Evolutionary conservation across 768 basidiomycete species (phyloP).

Genomic region (Collybiopsis luxurians): DNA sequence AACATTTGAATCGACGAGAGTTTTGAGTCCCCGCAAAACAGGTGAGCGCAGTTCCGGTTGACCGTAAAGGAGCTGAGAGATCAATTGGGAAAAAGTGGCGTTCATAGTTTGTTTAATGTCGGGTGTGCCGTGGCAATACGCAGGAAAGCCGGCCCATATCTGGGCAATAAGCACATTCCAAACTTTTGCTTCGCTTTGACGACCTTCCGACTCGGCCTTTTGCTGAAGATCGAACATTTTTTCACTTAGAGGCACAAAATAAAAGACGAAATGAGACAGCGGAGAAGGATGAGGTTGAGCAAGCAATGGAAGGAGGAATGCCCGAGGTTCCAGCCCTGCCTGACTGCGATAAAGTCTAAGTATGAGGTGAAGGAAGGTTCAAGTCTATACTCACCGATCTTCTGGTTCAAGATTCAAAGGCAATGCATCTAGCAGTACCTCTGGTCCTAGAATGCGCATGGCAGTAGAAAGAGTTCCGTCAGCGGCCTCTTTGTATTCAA

Average conservation of each 20-base stretch:
- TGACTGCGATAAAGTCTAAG: conserved; percentile 37
- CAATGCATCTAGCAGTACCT: conserved; percentile 65
- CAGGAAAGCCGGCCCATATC: conserved; percentile 88
- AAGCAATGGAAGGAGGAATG: conserved; percentile 88
- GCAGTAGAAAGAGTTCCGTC: conserved; percentile 78
- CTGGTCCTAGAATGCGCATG: conserved; percentile 84
- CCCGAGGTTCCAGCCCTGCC: conserved; percentile 79
- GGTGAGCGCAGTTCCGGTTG: conserved; percentile 82
- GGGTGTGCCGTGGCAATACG: conserved; percentile 82
- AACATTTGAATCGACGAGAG: conserved; percentile 78
- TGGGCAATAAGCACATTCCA: conserved; percentile 94
- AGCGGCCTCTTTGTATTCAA: conserved; percentile 88
- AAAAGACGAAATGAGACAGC: conserved; percentile 79
- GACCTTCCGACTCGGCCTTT: conserved; percentile 69
- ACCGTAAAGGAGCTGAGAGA: conserved; percentile 90
- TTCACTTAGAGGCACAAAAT: conserved; percentile 94
- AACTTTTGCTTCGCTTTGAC: conserved; percentile 86
- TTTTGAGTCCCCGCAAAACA: conserved; percentile 78
- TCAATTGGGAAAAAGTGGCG: conserved; percentile 77
- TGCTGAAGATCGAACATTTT: conserved; percentile 87
- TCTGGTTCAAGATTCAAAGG: conserved; percentile 86
- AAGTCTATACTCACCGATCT: conserved; percentile 51
- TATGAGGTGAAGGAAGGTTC: neutral
- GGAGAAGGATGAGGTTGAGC: conserved; percentile 78
- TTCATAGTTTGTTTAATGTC: conserved; percentile 77